Evolutionary conservation across 768 basidiomycete species (phyloP).

Genomic region (Termitomyces sp.): DNA sequence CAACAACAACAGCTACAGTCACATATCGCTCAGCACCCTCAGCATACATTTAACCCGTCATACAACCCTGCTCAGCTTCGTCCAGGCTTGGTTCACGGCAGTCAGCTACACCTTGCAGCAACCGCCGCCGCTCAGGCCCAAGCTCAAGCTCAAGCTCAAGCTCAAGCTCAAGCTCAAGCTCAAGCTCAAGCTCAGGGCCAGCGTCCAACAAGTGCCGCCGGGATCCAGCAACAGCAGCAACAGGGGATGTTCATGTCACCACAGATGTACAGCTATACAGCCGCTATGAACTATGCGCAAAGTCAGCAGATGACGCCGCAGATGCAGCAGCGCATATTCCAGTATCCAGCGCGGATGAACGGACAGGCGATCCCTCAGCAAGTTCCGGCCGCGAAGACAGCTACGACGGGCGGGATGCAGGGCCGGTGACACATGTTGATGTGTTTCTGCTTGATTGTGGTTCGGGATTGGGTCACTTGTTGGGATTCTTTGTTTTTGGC

Average conservation of each 20-base stretch:
- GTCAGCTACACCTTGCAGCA: conserved; percentile 16
- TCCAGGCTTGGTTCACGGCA: conserved; percentile 20
- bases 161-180: conserved; percentile 4
- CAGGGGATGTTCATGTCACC: conserved; percentile 12
- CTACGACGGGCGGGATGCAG: conserved; percentile 9
- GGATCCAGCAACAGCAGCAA: conserved; percentile 8
- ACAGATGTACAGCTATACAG: conserved; percentile 13
- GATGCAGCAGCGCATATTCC: conserved; percentile 7
- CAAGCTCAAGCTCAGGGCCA: conserved; percentile 3
- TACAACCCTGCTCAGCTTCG: conserved; percentile 31
- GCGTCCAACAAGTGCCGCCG: conserved; percentile 8
- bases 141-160: conserved; percentile 13
- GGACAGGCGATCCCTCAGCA: conserved; percentile 6
- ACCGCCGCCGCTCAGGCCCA: conserved; percentile 14
- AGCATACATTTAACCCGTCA: conserved; percentile 21
- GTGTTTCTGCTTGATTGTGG: neutral
- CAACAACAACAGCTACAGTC: conserved; percentile 10
- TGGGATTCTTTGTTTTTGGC: neutral
- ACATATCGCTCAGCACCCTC: conserved; percentile 17
- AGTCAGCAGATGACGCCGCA: conserved; percentile 6
- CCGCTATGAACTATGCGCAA: conserved; percentile 10
- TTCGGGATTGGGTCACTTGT: neutral
- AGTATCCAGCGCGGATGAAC: conserved; percentile 2
- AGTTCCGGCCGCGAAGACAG: conserved; percentile 5
- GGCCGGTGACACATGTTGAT: conserved; percentile 2